Evolutionary conservation across 768 basidiomycete genomes (phyloP), one percentile per base, ranked within the genome.

Genomic region (Boletus barrowsii): DNA sequence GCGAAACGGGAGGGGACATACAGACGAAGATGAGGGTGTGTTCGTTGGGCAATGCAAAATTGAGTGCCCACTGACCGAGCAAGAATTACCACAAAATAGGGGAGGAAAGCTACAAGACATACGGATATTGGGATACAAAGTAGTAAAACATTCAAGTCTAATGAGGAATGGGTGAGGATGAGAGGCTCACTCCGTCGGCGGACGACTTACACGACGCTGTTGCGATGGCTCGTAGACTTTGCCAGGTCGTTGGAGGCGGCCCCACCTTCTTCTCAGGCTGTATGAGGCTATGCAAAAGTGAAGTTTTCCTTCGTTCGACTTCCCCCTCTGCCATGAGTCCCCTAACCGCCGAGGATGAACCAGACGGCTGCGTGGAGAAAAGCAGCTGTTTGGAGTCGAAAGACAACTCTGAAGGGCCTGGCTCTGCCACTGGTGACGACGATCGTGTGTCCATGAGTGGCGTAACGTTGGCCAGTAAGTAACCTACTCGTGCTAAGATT

Each of bases 11-110:
- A 6, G 18, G 15, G 20, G 5, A 76, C 88, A 63, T 62, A 90
- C 90, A 86, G 55, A 90, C 76, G 55, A 91, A 91, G 55, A 90
- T 72, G 14, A 90, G 69, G 8, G 83, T 88, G 62, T 88, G 68
- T 55, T 72, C 71, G 44, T 69, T 53, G 1, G 77, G 75, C 29
- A 83, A 55, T 0, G 78, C 77, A 46, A 87, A 90, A 68, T 90
- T 74, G 4, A 90, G 72, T 4, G 79, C 86, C 89, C 88, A 90
- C 88, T 90, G 58, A 17, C 29, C 55, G 15, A 55, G 37, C 41
- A 24, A n/a, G 47, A 41, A 26, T 58, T 10, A 53, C 33, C 14
- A 18, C 36, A 41, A 45, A 41, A 15, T 3, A 40, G 42, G 10
- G 49, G 41, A 45, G 11, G 53, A 29, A 13, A 22, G 5, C 42